These are phyloP conservation scores for Colletotrichum siamense DNA, from an alignment of 2,329 filamentous ascomycete species.

Conservation along the genomic window DNA sequence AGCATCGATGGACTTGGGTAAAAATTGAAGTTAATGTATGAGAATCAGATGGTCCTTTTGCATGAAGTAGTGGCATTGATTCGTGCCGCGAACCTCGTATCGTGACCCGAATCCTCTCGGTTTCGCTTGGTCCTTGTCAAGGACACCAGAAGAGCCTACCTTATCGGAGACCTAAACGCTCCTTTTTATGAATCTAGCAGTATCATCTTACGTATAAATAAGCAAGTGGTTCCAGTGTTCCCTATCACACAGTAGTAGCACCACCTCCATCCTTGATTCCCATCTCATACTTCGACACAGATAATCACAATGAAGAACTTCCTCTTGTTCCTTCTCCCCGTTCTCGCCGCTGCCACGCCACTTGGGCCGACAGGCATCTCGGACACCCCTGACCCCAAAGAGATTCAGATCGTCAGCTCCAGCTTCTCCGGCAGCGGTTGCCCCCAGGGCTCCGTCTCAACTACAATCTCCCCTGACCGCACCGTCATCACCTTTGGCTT, in stretches of 20 bases:
- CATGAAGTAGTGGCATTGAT: background rate
- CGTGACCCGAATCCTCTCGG: background rate
- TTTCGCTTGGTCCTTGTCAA: background rate
- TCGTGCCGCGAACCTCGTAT: background rate
- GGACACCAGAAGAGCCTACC: background rate
- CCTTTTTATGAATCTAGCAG: background rate
- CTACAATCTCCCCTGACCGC: conserved; percentile 45
- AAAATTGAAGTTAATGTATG: background rate
- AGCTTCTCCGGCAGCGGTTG: conserved; percentile 50
- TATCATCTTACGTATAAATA: background rate
- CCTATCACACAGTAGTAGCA: background rate
- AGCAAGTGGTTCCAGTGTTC: background rate
- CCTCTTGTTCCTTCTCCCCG: conserved; percentile 38
- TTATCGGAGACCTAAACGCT: background rate
- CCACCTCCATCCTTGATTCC: background rate
- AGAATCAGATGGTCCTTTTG: background rate
- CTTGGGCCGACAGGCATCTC: conserved; percentile 32
- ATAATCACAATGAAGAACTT: conserved; percentile 41
- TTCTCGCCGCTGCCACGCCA: conserved; percentile 41
- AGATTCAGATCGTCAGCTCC: conserved; percentile 46
- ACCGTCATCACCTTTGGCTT: conserved; percentile 54
- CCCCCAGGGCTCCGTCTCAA: conserved; percentile 47
- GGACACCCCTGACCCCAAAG: conserved; percentile 41
- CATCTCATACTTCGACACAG: background rate
- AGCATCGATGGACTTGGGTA: background rate